Evolutionary conservation across 202 grass and related monocot species (phyloP).

Genomic region (Hordeum pubiflorum): DNA sequence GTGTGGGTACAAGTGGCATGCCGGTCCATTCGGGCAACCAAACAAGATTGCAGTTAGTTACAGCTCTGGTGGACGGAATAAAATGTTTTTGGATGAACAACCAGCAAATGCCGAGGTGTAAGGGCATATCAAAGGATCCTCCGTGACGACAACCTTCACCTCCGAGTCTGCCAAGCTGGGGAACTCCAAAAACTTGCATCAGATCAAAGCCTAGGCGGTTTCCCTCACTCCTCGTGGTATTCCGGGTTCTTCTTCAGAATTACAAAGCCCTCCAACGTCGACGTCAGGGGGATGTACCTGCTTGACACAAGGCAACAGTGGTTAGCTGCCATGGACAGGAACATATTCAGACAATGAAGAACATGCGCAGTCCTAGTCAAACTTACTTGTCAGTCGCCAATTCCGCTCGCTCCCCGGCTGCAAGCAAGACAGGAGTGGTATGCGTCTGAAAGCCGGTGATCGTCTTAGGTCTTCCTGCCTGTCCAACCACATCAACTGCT

Average conservation of each 20-base stretch:
- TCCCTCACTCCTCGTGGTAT: slow-evolving; percentile 51
- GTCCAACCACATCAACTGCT: slow-evolving; percentile 94
- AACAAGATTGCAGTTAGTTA: slow-evolving; percentile 1
- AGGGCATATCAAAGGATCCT: background rate
- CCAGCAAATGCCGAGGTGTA: background rate
- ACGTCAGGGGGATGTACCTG: slow-evolving; percentile 57
- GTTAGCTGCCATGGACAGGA: background rate
- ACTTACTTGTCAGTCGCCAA: slow-evolving; percentile 90
- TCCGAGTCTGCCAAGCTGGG: background rate
- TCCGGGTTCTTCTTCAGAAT: slow-evolving; percentile 79
- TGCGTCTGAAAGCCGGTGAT: slow-evolving; percentile 99
- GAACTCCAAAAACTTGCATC: background rate
- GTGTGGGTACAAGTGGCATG: background rate
- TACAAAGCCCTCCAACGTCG: slow-evolving; percentile 71
- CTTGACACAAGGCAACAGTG: background rate
- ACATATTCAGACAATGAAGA: background rate
- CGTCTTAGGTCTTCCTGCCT: slow-evolving; percentile 92
- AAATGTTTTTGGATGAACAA: slow-evolving; percentile 12
- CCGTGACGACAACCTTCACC: background rate
- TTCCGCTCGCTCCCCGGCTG: slow-evolving; percentile 87
- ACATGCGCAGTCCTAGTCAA: background rate
- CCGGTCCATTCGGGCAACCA: background rate
- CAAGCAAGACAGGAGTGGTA: slow-evolving; percentile 89
- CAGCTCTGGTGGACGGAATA: background rate
- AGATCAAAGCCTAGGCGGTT: background rate